Base-by-base conservation (phyloP, 139 green algal species). In the Tetradesmus lagerheimii region DNA sequence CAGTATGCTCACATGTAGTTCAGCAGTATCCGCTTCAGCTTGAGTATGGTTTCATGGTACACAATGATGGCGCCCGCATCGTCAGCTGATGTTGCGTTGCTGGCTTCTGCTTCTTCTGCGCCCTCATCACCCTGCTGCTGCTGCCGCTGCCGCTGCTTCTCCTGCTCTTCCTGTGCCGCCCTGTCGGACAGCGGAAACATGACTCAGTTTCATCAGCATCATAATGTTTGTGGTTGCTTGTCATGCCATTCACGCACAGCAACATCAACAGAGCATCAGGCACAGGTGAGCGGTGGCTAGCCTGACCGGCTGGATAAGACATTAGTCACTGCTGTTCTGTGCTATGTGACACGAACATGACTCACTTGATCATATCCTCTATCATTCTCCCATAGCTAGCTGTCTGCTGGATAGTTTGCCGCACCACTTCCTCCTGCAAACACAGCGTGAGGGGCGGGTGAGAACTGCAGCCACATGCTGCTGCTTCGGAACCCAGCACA, bases 41-140 rank as follows among this genome's bases (percentile, higher is more conserved):
- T 87, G 12, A 93, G 82, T 37, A 93, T 93, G 38, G 66, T 77
- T 15, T 87, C 87, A 62, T 93, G 91, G 88, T 93, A 82, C 43
- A 92, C 66, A 38, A 93, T 41, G n/a, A 93, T 84, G 6, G 91
- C 88, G 4, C 47, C 81, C 14, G 91, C 91, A 81, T 78, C 67
- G n/a, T 93, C 87, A n/a, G 91, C 80, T 35, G 34, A 53, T 27
- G 50, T 75, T 34, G 64, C 11, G 47, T 25, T 43, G 6, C 29
- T 35, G 4, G 39, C 77, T 15, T 80, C 86, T 31, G 29, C 87
- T 81, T 80, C 71, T 1, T 76, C 38, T 38, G n/a, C 64, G 47
- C 38, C 45, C 9, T n/a, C 83, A 41, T 88, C 38, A n/a, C 23
- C 83, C 14, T 80, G 43, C 35, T 80, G 62, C 37, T 64, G 38